These are phyloP conservation scores for Bryum argenteum DNA, from an alignment of 225 moss, liverwort and hornwort species.

Conservation along the genomic window DNA sequence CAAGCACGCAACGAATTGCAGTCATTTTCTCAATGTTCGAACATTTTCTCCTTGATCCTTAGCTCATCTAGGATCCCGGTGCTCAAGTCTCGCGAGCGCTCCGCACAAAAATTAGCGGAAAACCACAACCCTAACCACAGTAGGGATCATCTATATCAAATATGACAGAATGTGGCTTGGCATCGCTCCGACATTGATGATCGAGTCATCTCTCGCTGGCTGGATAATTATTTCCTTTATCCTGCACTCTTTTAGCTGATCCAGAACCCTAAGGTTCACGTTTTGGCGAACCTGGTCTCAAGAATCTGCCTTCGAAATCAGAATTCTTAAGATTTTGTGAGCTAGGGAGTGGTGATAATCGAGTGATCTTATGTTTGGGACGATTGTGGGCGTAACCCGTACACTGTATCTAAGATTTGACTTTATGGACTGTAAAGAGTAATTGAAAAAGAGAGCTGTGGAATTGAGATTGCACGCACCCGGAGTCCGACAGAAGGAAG, in stretches of 20 bases:
- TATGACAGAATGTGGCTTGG: slow-evolving; percentile 10
- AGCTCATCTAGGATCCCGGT: neutral
- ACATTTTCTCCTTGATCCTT: neutral
- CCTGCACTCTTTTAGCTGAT: neutral
- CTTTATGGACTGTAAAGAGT: neutral
- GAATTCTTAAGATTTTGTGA: neutral
- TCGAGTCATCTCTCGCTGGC: neutral
- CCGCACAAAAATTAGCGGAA: neutral
- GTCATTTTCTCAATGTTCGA: neutral
- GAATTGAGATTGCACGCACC: slow-evolving; percentile 57
- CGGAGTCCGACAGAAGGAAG: slow-evolving; percentile 84
- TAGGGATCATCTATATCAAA: neutral
- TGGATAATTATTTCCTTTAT: neutral
- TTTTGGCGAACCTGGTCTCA: neutral
- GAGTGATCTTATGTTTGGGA: neutral
- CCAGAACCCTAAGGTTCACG: slow-evolving; percentile 10
- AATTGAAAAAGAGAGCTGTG: neutral
- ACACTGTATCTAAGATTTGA: neutral
- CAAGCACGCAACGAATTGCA: neutral
- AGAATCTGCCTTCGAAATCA: neutral
- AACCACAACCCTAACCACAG: slow-evolving; percentile 13
- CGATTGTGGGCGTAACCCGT: neutral
- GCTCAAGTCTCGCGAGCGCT: neutral
- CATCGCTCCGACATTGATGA: neutral
- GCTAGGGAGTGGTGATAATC: neutral